Evolutionary conservation across 192 early-diverging fungal genomes (phyloP).

Genomic region (Coemansia sp.): DNA sequence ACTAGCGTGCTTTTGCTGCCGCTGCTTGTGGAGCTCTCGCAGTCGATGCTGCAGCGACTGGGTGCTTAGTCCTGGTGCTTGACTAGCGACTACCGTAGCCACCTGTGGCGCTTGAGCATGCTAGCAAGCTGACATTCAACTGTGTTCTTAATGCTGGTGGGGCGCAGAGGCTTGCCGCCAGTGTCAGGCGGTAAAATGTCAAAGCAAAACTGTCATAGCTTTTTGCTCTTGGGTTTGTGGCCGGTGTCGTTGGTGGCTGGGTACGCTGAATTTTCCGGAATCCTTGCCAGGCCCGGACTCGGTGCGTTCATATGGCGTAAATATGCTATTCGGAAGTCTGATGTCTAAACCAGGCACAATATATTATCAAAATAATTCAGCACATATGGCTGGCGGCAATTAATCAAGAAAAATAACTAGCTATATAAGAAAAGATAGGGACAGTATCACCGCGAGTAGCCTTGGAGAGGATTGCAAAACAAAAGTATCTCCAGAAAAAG

Average conservation of each 20-base stretch:
- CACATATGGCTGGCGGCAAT: no score
- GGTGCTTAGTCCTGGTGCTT: neutral
- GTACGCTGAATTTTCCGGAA: neutral
- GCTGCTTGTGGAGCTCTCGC: conserved; percentile 11
- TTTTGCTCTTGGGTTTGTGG: neutral
- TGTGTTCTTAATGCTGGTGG: neutral
- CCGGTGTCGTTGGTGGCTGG: neutral
- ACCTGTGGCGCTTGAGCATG: neutral
- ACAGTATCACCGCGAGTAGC: no score
- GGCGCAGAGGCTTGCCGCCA: neutral
- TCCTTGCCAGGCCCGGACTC: neutral
- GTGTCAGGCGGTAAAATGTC: conserved; percentile 12
- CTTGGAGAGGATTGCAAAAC: no score
- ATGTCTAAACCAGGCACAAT: neutral
- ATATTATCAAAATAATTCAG: neutral
- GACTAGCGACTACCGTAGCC: neutral
- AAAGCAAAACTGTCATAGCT: conserved; percentile 7
- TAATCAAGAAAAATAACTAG: no score
- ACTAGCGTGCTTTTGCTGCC: conserved; percentile 30
- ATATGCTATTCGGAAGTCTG: neutral
- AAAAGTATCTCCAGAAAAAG: neutral
- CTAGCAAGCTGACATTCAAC: neutral
- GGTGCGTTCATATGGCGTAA: neutral
- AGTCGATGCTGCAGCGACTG: conserved; percentile 1
- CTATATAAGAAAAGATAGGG: no score